A percentile compares a stretch with the other conserved stretches of the same genome.
Evolutionary conservation across 305 asterid species (phyloP).

Genomic region (Fraxinus xanthoxyloides): DNA sequence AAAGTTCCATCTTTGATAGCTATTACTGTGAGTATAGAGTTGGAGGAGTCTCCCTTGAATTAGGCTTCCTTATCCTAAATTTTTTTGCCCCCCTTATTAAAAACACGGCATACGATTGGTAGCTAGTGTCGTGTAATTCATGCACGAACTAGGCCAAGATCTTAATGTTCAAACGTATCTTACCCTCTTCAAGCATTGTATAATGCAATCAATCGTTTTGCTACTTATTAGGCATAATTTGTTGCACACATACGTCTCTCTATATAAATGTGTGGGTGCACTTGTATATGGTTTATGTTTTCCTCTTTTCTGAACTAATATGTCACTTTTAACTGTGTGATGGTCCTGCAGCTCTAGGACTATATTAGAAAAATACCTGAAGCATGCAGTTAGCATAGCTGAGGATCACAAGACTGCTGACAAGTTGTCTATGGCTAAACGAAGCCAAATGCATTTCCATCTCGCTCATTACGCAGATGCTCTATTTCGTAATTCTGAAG

Average conservation of each 20-base stretch:
- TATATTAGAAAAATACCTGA: slow-evolving; percentile 89
- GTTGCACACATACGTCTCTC: not conserved
- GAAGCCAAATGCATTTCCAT: slow-evolving; percentile 95
- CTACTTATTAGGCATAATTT: slow-evolving; percentile 12
- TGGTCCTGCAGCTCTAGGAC: slow-evolving; percentile 79
- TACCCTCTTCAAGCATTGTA: slow-evolving; percentile 10
- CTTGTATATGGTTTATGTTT: not conserved
- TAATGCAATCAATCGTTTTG: slow-evolving; percentile 3
- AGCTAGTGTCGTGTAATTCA: slow-evolving; percentile 3
- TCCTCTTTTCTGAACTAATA: slow-evolving; percentile 7
- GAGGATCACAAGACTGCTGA: slow-evolving; percentile 55
- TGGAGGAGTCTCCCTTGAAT: slow-evolving; percentile 1
- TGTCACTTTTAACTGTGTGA: slow-evolving; percentile 16
- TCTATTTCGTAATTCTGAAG: slow-evolving; percentile 90
- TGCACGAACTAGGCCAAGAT: slow-evolving; percentile 16
- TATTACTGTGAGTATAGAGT: slow-evolving; percentile 5
- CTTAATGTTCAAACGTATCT: not conserved
- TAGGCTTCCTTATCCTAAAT: not conserved
- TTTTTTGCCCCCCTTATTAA: not conserved
- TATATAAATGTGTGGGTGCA: not conserved
- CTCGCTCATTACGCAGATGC: slow-evolving; percentile 99
- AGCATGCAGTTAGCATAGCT: slow-evolving; percentile 82
- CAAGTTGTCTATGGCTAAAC: slow-evolving; percentile 57
- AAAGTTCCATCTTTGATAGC: slow-evolving; percentile 10
- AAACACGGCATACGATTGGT: slow-evolving; percentile 14